These are phyloP conservation scores for Neospora caninum DNA, from an alignment of 169 alveolate species.

Conservation along the genomic window DNA sequence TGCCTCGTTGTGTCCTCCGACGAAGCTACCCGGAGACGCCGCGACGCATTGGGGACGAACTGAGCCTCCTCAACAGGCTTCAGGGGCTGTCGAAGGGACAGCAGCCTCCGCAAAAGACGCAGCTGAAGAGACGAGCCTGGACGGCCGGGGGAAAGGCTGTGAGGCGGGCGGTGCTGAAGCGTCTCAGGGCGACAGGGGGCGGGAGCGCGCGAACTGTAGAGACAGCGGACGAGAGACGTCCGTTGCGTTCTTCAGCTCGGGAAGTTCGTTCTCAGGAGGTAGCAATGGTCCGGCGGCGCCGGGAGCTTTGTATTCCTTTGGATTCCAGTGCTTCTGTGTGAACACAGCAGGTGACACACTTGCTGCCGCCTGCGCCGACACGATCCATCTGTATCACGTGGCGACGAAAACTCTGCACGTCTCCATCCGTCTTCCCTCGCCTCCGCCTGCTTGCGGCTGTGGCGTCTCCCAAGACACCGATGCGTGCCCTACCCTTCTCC, in stretches of 20 bases:
- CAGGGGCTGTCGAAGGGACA: neutral
- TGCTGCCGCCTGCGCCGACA: neutral
- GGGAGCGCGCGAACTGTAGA: neutral
- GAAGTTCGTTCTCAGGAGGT: neutral
- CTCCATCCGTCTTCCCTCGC: neutral
- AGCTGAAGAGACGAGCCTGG: neutral
- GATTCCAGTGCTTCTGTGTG: slow-evolving; percentile 29
- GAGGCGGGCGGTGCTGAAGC: neutral
- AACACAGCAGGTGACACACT: slow-evolving; percentile 36
- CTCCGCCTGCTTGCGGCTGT: neutral
- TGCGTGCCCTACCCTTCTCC: neutral
- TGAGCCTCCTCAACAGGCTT: neutral
- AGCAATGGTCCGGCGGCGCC: neutral
- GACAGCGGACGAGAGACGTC: neutral
- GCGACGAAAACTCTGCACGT: slow-evolving; percentile 23
- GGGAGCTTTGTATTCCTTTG: neutral
- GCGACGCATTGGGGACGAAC: neutral
- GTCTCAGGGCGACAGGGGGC: neutral
- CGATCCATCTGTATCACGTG: neutral
- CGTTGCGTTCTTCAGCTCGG: neutral
- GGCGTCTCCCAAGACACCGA: neutral
- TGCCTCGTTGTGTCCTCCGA: no score
- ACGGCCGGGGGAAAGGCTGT: neutral
- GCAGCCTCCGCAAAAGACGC: neutral
- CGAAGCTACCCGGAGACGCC: neutral